Base-by-base conservation (phyloP, 768 basidiomycete species). In the Hypsizygus marmoreus region DNA sequence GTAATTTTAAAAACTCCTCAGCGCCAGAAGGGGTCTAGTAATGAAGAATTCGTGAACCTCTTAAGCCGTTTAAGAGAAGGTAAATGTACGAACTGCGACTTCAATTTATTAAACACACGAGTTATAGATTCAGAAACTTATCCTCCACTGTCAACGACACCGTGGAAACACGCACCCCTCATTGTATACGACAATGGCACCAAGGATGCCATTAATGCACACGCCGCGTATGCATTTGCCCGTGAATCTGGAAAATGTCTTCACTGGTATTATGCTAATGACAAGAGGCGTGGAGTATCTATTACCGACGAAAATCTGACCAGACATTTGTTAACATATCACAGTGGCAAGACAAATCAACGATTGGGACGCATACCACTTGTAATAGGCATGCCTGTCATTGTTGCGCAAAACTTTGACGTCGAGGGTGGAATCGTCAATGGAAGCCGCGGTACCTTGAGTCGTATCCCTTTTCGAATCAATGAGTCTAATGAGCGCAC, bases 301-400 rank as follows among this genome's bases (percentile, higher is more conserved):
- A n/a, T 66, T 0, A 7, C 20, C 1, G 54, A 59, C 35, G 4
- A 24, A 4, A 20, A 0, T 5, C 11, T 62, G 2, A 9, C 26
- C 24, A 1, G 48, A 3, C 43, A 57, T 26, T 24, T 68, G 2
- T 4, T 28, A 1, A 38, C 4, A 0, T 1, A 68, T 4, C 45
- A 57, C 44, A 65, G 66, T 0, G 66, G 66, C 1, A 19, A 42
- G 9, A 70, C 66, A 7, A 53, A 59, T 1, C 64, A 68, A 10
- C 37, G 63, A 0, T 52, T 71, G 0, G 64, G 67, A 1, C 46
- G 51, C 7, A 39, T 74, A 1, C 73, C 70, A 0, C 35, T 76
- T 0, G 65, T 63, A 0, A 55, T 65, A 4, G 72, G 71, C 0
- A 73, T 75, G 70, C 70, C 69, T 0, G 66, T 75, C 0, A 58